Conservation (phyloP, 2,329 filamentous ascomycete genomes). For the Dothideomycetes sp. region DNA sequence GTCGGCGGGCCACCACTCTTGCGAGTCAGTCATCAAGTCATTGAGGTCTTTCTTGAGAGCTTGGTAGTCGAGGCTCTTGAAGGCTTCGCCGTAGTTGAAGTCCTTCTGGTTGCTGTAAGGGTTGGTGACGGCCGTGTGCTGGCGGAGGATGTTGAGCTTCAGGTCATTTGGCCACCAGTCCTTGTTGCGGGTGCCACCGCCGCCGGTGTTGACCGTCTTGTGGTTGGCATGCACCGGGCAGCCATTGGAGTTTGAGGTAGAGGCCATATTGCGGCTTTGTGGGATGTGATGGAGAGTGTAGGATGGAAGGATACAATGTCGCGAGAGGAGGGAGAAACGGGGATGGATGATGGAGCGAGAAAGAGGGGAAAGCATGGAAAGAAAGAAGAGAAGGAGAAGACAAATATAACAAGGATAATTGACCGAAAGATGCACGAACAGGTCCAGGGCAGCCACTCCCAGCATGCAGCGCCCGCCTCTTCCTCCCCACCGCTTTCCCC, state of each 20-base stretch:
- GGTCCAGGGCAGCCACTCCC: too few species aligned
- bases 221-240: conserved; percentile 23
- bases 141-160: conserved; percentile 62
- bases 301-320: too few species aligned
- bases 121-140: conserved; percentile 55
- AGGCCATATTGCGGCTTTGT: conserved; percentile 17
- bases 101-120: conserved; percentile 51
- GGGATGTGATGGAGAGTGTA: not conserved
- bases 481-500: too few species aligned
- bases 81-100: conserved; percentile 64
- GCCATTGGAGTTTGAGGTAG: conserved; percentile 18
- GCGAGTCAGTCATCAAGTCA: conserved; percentile 66
- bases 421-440: too few species aligned
- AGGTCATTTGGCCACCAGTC: conserved; percentile 70
- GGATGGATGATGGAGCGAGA: not conserved
- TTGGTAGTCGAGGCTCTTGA: conserved; percentile 62
- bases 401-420: too few species aligned
- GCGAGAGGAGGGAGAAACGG: too few species aligned
- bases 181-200: conserved; percentile 53
- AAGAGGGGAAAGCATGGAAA: not conserved
- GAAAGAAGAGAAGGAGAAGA: too few species aligned
- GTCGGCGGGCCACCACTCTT: conserved; percentile 76
- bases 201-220: conserved; percentile 22
- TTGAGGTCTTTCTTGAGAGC: conserved; percentile 64
- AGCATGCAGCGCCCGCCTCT: too few species aligned